These are phyloP conservation scores for Elasticomyces elasticus DNA, from an alignment of 495 filamentous ascomycete genomes.

Conservation along the genomic window DNA sequence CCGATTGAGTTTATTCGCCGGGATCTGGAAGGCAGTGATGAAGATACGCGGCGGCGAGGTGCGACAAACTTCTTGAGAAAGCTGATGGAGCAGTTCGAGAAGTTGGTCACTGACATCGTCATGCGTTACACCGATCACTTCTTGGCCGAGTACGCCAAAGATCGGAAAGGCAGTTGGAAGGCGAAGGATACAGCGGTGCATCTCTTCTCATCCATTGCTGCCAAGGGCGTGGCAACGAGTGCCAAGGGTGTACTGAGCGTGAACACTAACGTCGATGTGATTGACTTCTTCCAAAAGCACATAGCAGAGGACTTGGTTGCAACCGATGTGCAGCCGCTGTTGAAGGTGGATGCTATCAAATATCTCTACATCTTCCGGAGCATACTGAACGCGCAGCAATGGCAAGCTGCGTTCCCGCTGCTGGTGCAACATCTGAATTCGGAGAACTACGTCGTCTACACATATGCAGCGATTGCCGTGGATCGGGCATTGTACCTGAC, in stretches of 20 bases:
- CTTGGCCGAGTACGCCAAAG: slow-evolving; percentile 54
- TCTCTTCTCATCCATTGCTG: slow-evolving; percentile 86
- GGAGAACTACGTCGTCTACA: slow-evolving; percentile 87
- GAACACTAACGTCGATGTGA: slow-evolving; percentile 65
- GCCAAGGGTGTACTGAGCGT: slow-evolving; percentile 81
- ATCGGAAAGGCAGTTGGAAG: slow-evolving; percentile 74
- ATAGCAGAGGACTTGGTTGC: slow-evolving; percentile 73
- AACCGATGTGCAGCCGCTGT: slow-evolving; percentile 62
- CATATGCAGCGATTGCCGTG: slow-evolving; percentile 88
- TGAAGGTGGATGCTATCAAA: slow-evolving; percentile 96
- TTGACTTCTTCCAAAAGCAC: slow-evolving; percentile 85
- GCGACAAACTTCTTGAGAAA: slow-evolving; percentile 88
- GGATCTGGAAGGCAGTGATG: slow-evolving; percentile 92
- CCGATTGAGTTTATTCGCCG: slow-evolving; percentile 96
- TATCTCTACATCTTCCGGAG: slow-evolving; percentile 93
- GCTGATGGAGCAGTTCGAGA: slow-evolving; percentile 79
- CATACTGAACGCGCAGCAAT: slow-evolving; percentile 73
- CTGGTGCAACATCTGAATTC: slow-evolving; percentile 83
- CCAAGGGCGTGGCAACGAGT: slow-evolving; percentile 75
- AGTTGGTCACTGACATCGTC: slow-evolving; percentile 69
- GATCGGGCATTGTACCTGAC: slow-evolving; percentile 78
- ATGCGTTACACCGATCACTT: slow-evolving; percentile 73
- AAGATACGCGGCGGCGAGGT: slow-evolving; percentile 79
- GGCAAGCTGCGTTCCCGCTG: slow-evolving; percentile 77
- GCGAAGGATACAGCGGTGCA: slow-evolving; percentile 95